phyloP scores from a whole-genome alignment of 2,329 filamentous ascomycete genomes.

The Dothidotthia symphoricarpi region DNA sequence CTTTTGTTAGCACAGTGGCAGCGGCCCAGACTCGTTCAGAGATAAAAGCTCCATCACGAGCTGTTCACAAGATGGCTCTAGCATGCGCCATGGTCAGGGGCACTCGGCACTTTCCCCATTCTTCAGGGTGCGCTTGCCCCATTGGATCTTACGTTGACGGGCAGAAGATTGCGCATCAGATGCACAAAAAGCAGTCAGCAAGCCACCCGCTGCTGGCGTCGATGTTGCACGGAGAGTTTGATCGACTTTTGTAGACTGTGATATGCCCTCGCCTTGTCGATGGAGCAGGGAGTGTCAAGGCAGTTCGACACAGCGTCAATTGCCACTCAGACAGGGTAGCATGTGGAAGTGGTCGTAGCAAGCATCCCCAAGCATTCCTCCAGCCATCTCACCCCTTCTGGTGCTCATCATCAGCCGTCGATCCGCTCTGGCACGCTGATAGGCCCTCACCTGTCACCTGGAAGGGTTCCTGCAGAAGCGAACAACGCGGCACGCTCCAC shows the following conservation, averaged over 20 bases:
- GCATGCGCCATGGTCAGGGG: constrained; percentile 2
- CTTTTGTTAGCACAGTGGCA: constrained; percentile 1
- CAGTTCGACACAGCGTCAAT: no score
- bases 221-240: not conserved
- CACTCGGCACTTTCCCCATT: constrained; percentile 1
- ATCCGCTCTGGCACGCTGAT: no score
- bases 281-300: no score
- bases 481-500: constrained; percentile 22
- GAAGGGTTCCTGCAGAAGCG: constrained; percentile 28
- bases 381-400: no score
- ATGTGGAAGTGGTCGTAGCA: no score
- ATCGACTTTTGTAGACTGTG: no score
- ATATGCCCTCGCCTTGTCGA: no score
- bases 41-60: constrained; percentile 4
- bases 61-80: constrained; percentile 5
- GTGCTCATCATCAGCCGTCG: no score
- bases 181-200: constrained; percentile 2
- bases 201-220: constrained; percentile 4
- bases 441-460: no score
- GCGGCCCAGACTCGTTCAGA: constrained; percentile 5
- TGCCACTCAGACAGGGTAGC: constrained; percentile 1
- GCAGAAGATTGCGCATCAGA: constrained; percentile 5
- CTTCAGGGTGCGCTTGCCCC: constrained; percentile 1
- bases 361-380: no score
- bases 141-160: constrained; percentile 1